Evolutionary conservation across 2,329 filamentous ascomycete genomes (phyloP).

Genomic region (Sphaceloma murrayae): DNA sequence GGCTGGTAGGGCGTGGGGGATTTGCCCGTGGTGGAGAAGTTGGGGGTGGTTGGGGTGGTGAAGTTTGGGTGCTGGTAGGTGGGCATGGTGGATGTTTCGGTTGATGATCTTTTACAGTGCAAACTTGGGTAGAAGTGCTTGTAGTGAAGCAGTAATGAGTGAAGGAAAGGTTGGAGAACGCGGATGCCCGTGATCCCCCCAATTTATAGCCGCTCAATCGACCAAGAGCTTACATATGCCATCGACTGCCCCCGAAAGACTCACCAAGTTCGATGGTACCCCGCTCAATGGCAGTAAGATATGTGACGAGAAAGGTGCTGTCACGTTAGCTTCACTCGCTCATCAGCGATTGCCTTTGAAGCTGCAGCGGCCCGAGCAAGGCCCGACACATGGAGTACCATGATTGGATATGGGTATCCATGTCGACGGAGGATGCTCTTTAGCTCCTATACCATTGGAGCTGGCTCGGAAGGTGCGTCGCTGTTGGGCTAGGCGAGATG

Average conservation of each 20-base stretch:
- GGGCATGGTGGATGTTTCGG: constrained; percentile 9
- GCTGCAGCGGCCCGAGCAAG: constrained; percentile 6
- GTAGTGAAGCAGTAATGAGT: background rate
- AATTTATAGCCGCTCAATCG: constrained; percentile 9
- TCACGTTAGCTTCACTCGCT: background rate
- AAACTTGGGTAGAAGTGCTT: constrained; percentile 5
- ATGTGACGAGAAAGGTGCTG: constrained; percentile 8
- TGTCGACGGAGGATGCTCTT: background rate
- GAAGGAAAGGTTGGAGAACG: background rate
- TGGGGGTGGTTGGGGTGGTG: constrained; percentile 1
- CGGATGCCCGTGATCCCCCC: background rate
- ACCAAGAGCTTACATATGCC: background rate
- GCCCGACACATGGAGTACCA: background rate
- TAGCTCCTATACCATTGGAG: background rate
- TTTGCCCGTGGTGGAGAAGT: constrained; percentile 2
- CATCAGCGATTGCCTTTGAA: constrained; percentile 9
- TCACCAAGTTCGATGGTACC: no score
- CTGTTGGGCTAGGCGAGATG: background rate
- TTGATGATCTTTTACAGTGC: background rate
- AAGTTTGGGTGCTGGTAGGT: constrained; percentile 13
- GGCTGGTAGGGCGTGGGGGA: constrained; percentile 8
- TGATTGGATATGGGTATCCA: constrained; percentile 1
- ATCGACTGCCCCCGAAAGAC: background rate
- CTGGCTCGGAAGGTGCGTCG: background rate
- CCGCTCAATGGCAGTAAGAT: background rate